Evolutionary conservation across 169 alveolate genomes (phyloP).

Genomic region (Babesia bovis): DNA sequence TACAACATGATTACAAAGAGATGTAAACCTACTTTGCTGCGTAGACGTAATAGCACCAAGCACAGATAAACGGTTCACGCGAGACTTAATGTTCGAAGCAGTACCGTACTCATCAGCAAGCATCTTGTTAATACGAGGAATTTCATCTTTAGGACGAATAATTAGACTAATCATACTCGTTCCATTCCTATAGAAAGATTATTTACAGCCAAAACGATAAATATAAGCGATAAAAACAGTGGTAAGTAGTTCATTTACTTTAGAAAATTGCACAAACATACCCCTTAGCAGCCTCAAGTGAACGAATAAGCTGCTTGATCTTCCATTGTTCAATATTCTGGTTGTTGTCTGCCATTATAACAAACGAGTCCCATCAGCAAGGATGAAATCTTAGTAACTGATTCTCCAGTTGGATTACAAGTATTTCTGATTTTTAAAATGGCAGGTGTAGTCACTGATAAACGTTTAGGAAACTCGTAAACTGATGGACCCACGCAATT

Average conservation of each 20-base stretch:
- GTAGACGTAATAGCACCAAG: constrained; percentile 97
- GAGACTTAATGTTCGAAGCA: constrained; percentile 96
- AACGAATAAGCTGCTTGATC: constrained; percentile 87
- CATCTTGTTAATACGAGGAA: constrained; percentile 90
- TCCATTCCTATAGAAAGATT: constrained; percentile 81
- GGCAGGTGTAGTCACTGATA: not conserved
- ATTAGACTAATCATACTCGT: constrained; percentile 96
- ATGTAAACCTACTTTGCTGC: constrained; percentile 88
- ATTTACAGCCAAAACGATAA: not conserved
- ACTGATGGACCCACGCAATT: not conserved
- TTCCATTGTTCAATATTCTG: constrained; percentile 92
- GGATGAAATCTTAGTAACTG: too few relatives aligned
- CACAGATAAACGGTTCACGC: constrained; percentile 96
- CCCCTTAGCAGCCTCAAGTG: constrained; percentile 91
- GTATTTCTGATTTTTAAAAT: too few relatives aligned
- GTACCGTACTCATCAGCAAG: constrained; percentile 95
- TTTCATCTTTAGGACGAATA: constrained; percentile 95
- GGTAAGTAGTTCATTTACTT: too few relatives aligned
- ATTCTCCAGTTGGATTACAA: too few relatives aligned
- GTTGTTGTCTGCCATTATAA: constrained; percentile 71
- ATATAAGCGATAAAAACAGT: too few relatives aligned
- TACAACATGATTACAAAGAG: not conserved
- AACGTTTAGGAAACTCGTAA: not conserved
- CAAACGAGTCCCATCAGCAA: not conserved
- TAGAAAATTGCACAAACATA: constrained; percentile 10